A percentile compares a stretch with the other conserved stretches of the same genome.
phyloP scores from a whole-genome alignment of 169 alveolate species.

The Perkinsus marinus region DNA sequence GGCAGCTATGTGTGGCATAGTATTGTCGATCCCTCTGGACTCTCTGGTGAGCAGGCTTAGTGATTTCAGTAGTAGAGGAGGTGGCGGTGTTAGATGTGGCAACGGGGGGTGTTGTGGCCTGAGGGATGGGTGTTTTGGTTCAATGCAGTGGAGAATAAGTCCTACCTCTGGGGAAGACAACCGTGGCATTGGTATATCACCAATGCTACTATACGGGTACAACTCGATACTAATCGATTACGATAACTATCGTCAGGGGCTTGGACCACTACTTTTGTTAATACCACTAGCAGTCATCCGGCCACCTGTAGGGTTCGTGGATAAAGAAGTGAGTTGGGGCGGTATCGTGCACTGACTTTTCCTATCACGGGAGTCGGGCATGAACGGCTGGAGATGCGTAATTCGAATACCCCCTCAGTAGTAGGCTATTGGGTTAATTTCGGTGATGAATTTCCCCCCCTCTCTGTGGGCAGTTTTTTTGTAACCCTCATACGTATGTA shows the following conservation, averaged over 20 bases:
- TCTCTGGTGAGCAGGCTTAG: conserved; percentile 8
- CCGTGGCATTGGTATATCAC: conserved; percentile 41
- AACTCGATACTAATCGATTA: not conserved
- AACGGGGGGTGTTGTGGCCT: conserved; percentile 32
- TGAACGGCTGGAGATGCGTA: no score
- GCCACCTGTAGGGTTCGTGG: not conserved
- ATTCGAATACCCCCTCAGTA: no score
- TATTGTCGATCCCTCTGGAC: conserved; percentile 6
- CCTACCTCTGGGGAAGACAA: conserved; percentile 33
- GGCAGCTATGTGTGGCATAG: not conserved
- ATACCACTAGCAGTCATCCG: not conserved
- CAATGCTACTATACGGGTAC: conserved; percentile 29
- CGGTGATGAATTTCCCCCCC: no score
- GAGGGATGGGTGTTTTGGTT: conserved; percentile 30
- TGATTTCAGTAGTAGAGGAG: not conserved
- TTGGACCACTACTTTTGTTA: not conserved
- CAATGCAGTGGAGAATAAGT: conserved; percentile 31
- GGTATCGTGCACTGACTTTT: not conserved
- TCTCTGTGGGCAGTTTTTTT: no score
- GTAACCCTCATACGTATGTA: no score
- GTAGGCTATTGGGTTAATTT: no score
- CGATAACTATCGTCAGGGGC: not conserved
- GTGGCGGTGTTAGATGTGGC: not conserved
- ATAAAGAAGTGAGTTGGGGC: not conserved
- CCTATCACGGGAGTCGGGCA: not conserved